phyloP scores from a whole-genome alignment of 805 yeast species.

The Saccharomycodes ludwigii region DNA sequence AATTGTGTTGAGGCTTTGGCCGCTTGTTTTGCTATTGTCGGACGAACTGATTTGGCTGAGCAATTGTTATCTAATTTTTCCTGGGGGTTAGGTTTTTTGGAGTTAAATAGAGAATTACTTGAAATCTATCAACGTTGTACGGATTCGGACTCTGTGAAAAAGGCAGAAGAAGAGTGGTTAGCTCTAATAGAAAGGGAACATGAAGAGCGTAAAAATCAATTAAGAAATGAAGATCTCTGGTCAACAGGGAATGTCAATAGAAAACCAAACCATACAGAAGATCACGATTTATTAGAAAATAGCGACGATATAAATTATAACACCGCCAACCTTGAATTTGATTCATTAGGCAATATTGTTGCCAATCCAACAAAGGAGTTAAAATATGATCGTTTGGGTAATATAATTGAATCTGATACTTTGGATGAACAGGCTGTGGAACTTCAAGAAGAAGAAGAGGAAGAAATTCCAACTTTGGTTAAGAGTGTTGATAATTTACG shows the following conservation, averaged over 20 bases:
- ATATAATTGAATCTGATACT: constrained; percentile 8
- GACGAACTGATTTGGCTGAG: constrained; percentile 81
- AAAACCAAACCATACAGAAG: constrained; percentile 8
- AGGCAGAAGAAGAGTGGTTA: constrained; percentile 69
- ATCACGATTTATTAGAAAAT: neutral
- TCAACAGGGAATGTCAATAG: constrained; percentile 67
- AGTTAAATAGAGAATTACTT: constrained; percentile 67
- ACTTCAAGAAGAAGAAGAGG: constrained; percentile 8
- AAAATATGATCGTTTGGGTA: constrained; percentile 19
- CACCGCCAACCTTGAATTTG: constrained; percentile 11
- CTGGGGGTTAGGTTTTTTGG: constrained; percentile 86
- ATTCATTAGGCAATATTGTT: constrained; percentile 12
- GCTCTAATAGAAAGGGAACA: constrained; percentile 54
- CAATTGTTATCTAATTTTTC: constrained; percentile 66
- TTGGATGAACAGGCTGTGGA: constrained; percentile 9
- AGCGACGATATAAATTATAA: neutral
- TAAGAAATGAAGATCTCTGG: constrained; percentile 56
- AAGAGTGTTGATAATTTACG: too few species aligned
- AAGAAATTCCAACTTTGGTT: too few species aligned
- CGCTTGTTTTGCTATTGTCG: constrained; percentile 91
- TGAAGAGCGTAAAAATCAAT: constrained; percentile 43
- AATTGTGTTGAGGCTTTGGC: constrained; percentile 97
- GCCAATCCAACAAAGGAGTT: constrained; percentile 3
- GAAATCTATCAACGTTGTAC: constrained; percentile 68
- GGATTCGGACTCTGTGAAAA: constrained; percentile 59